Evolutionary conservation across 2,329 filamentous ascomycete species (phyloP).

Genomic region (Trichoderma endophyticum): DNA sequence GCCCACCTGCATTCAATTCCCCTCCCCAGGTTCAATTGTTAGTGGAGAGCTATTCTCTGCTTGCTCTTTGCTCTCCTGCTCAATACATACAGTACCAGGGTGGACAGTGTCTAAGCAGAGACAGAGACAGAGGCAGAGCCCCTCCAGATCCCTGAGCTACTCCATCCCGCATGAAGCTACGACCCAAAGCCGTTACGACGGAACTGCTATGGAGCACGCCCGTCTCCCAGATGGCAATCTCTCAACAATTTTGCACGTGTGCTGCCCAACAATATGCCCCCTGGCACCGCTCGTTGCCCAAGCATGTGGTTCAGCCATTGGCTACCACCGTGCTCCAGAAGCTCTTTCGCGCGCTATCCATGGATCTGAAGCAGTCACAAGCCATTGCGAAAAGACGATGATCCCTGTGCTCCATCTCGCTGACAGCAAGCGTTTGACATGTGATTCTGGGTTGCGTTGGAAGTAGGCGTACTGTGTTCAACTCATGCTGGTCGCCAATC

Average conservation of each 20-base stretch:
- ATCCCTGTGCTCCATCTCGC: not conserved
- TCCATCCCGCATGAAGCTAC: slow-evolving; percentile 4
- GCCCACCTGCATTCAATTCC: not conserved
- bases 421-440: slow-evolving; percentile 12
- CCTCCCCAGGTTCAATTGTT: not conserved
- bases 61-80: not conserved
- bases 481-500: not conserved
- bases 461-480: not conserved
- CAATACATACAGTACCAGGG: not conserved
- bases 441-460: not conserved
- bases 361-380: not conserved
- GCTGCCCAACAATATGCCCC: slow-evolving; percentile 19
- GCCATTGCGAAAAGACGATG: not conserved
- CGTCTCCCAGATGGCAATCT: not conserved
- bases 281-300: slow-evolving; percentile 27
- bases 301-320: slow-evolving; percentile 45
- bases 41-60: not conserved
- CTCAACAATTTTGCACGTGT: slow-evolving; percentile 20
- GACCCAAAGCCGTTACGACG: not conserved
- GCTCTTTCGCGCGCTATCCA: not conserved
- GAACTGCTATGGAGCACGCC: not conserved
- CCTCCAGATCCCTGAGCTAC: not conserved
- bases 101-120: not conserved
- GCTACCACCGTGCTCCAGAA: slow-evolving; percentile 28
- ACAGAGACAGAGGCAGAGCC: not conserved